Percentiles rank a stretch among this genome's conserved stretches.
Conservation (phyloP, 2,329 filamentous ascomycete genomes). For the Aspergillus chevalieri region DNA sequence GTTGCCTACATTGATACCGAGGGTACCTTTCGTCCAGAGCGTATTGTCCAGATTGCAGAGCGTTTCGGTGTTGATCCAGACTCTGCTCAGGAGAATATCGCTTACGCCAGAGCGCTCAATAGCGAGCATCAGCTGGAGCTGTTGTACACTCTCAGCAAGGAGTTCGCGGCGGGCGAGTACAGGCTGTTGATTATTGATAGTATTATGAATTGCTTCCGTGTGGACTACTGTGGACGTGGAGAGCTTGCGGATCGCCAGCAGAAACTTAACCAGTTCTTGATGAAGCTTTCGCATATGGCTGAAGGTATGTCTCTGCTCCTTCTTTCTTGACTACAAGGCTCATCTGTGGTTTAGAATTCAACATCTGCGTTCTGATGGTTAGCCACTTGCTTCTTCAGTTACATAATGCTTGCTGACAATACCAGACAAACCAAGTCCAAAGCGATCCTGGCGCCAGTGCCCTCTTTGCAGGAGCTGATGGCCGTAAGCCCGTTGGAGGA, state of each 20-base stretch:
- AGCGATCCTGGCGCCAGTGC: slow-evolving; percentile 64
- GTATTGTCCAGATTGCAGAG: slow-evolving; percentile 62
- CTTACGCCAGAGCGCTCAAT: slow-evolving; percentile 59
- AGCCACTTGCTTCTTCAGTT: slow-evolving; percentile 2
- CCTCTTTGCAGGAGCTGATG: slow-evolving; percentile 62
- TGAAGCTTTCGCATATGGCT: slow-evolving; percentile 58
- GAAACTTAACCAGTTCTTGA: slow-evolving; percentile 60
- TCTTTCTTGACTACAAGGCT: background rate
- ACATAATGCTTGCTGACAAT: background rate
- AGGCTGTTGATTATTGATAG: slow-evolving; percentile 63
- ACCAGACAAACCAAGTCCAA: slow-evolving; percentile 64
- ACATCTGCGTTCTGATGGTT: slow-evolving; percentile 59
- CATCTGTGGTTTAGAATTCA: slow-evolving; percentile 51
- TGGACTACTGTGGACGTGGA: slow-evolving; percentile 61
- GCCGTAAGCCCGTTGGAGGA: slow-evolving; percentile 60
- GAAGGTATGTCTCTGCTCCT: slow-evolving; percentile 41
- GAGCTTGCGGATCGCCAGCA: slow-evolving; percentile 64
- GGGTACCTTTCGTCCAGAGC: slow-evolving; percentile 61
- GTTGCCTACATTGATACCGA: slow-evolving; percentile 64
- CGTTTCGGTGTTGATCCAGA: slow-evolving; percentile 57
- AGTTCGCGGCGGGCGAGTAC: slow-evolving; percentile 59
- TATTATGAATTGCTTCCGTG: slow-evolving; percentile 64
- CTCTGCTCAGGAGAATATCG: slow-evolving; percentile 60
- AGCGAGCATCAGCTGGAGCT: slow-evolving; percentile 62
- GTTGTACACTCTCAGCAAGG: slow-evolving; percentile 54